Evolutionary conservation across 805 yeast genomes (phyloP).

Genomic region (Lipomyces starkeyi): DNA sequence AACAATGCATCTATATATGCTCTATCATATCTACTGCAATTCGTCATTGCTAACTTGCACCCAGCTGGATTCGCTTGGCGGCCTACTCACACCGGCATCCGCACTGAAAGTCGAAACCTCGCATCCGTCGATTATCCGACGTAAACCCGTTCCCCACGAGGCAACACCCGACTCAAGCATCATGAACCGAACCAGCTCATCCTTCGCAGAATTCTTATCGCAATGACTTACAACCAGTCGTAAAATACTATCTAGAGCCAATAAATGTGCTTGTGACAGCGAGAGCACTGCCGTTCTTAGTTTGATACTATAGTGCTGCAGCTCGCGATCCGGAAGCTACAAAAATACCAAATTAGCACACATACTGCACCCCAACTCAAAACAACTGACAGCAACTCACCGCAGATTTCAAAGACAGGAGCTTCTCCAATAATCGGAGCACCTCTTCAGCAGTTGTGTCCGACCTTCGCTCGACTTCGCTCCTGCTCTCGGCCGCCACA

Average conservation of each 20-base stretch:
- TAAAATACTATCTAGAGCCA: slow-evolving; percentile 11
- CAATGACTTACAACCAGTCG: neutral
- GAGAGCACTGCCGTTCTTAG: slow-evolving; percentile 17
- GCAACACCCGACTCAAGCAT: slow-evolving; percentile 35
- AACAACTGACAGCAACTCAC: slow-evolving; percentile 8
- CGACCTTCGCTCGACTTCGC: neutral
- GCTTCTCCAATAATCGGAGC: slow-evolving; percentile 7
- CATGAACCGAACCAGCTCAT: slow-evolving; percentile 27
- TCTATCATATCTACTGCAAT: neutral
- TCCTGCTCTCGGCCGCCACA: neutral
- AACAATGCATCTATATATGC: neutral
- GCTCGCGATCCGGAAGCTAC: slow-evolving; percentile 30
- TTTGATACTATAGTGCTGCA: slow-evolving; percentile 24
- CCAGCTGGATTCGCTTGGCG: slow-evolving; percentile 20
- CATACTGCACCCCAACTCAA: neutral
- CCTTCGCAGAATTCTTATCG: slow-evolving; percentile 22
- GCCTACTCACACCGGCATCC: slow-evolving; percentile 9
- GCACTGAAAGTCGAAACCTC: slow-evolving; percentile 4
- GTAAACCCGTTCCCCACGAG: slow-evolving; percentile 34
- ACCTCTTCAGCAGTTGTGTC: slow-evolving; percentile 10
- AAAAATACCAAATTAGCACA: neutral
- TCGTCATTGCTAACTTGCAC: slow-evolving; percentile 12
- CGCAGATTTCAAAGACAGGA: slow-evolving; percentile 15
- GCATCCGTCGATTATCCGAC: slow-evolving; percentile 26
- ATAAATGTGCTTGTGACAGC: slow-evolving; percentile 18